A percentile compares a stretch with the other conserved stretches of the same genome.
Evolutionary conservation across 192 early-diverging fungal species (phyloP).

Genomic region (Dispira simplex): DNA sequence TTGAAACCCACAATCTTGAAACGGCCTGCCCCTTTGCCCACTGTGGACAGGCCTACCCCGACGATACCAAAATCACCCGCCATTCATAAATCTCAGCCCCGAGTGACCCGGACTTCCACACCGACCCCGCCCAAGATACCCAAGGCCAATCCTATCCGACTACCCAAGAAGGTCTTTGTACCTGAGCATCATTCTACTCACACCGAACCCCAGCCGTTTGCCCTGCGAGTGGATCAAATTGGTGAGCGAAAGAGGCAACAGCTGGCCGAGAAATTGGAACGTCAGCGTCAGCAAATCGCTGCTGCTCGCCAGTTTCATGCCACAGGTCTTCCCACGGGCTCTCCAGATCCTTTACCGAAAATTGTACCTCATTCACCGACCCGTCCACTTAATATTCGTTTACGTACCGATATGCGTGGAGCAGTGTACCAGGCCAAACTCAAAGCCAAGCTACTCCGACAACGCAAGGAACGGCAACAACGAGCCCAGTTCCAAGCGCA

Average conservation of each 20-base stretch:
- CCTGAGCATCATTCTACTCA: background rate
- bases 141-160: background rate
- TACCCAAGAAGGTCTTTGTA: background rate
- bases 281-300: background rate
- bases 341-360: background rate
- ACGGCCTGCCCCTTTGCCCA: background rate
- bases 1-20: conserved; percentile 1
- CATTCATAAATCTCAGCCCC: background rate
- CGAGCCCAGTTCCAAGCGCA: background rate
- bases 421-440: background rate
- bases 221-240: conserved; percentile 3
- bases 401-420: background rate
- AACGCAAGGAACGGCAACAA: background rate
- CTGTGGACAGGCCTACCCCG: background rate
- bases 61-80: conserved; percentile 1
- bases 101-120: background rate
- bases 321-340: background rate
- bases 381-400: background rate
- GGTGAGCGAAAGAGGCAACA: background rate
- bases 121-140: background rate
- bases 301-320: conserved; percentile 3
- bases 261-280: background rate
- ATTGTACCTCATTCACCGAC: background rate
- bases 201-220: conserved; percentile 7
- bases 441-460: background rate